Base-by-base conservation (phyloP, 768 basidiomycete species). In the Chalciporus sphaerocephalus region DNA sequence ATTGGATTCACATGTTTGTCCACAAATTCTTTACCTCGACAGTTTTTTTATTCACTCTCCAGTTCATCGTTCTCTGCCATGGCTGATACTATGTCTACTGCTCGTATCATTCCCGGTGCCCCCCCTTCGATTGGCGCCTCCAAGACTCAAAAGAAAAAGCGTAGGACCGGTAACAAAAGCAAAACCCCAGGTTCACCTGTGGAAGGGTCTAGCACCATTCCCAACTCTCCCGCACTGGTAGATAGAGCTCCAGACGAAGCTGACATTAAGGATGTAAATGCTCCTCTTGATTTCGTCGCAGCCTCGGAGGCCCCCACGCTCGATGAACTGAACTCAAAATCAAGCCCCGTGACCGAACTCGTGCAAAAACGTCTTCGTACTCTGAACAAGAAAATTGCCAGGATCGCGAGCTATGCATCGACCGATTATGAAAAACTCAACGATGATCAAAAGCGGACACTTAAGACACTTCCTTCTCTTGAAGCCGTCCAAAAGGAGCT, bases 401-500 rank as follows among this genome's bases (percentile, higher is more conserved):
- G 92, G 51, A 79, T 90, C 72, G 71, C 81, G 38, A 67, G 71
- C 10, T 93, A 95, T 62, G 78, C 85, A 23, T 56, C 79, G 3
- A 83, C 77, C 16, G 80, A 82, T 21, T 64, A 75, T 3, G 81
- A 83, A 44, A 85, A 85, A 57, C 77, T 94, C 43, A 90, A 95
- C 52, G 88, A 92, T 33, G 93, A 95, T 66, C 92, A 96, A 69
- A 85, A 76, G 52, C 80, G 83, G 25, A 73, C 77, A 2, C 56
- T 93, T 42, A 85, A 80, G 52, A 82, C 78, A 15, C 79, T 95
- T 35, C 78, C 92, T 9, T 72, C 74, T 6, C 71, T 94, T 17
- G 91, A 94, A 58, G 87, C 83, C 9, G 73, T 83, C 32, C 77
- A 83, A 54, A 90, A 88, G 58, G 92, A 94, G 56, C 68, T 95